phyloP scores from a whole-genome alignment of 2,329 filamentous ascomycete species.

The Botrytis paeoniae region DNA sequence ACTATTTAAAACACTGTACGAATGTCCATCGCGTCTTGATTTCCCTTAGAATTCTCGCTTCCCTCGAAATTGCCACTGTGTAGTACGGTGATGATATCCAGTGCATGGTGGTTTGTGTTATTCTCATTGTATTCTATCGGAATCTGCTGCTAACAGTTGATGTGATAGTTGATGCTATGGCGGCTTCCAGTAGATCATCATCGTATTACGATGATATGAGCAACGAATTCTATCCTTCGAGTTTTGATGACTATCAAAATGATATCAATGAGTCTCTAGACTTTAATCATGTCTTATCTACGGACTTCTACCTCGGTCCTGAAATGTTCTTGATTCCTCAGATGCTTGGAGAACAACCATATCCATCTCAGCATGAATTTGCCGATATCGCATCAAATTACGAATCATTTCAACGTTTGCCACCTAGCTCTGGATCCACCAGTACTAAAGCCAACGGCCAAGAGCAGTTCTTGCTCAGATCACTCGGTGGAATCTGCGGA shows the following conservation, averaged over 20 bases:
- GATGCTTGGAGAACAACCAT: not conserved
- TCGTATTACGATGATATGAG: conserved; percentile 4
- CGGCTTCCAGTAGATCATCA: not conserved
- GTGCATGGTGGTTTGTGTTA: not conserved
- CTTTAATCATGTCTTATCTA: not conserved
- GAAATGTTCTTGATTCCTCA: conserved; percentile 12
- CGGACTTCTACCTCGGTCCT: conserved; percentile 10
- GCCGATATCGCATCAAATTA: not conserved
- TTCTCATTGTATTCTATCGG: not conserved
- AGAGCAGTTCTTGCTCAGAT: not conserved
- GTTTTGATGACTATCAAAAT: conserved; percentile 4
- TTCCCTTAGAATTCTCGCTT: not conserved
- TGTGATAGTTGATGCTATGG: not conserved
- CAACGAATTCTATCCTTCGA: conserved; percentile 1
- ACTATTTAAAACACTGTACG: not conserved
- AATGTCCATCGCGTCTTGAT: not conserved
- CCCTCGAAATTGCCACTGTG: too few species aligned
- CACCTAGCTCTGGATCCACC: not conserved
- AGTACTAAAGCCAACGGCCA: not conserved
- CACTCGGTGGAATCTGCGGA: not conserved
- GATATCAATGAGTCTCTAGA: conserved; percentile 1
- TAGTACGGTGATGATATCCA: not conserved
- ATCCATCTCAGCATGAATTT: not conserved
- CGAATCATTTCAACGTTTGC: not conserved
- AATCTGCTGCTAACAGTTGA: not conserved